Evolutionary conservation across 2,329 filamentous ascomycete species (phyloP).

Genomic region (Diatrype stigma): DNA sequence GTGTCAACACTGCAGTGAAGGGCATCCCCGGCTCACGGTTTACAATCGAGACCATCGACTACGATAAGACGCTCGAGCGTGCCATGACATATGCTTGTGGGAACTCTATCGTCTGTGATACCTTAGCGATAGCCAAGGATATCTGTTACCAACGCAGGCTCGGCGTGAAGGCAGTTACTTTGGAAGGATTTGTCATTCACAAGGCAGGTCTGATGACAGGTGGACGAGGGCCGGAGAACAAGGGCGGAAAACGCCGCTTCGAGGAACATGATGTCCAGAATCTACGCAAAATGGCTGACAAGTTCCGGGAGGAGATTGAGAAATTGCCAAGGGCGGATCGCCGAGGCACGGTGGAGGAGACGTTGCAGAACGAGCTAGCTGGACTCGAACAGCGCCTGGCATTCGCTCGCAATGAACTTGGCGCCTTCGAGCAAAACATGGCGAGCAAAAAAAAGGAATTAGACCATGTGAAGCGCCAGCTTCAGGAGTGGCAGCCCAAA

Average conservation of each 20-base stretch:
- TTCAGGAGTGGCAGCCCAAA: conserved; percentile 74
- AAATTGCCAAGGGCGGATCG: conserved; percentile 76
- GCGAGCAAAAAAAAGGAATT: conserved; percentile 80
- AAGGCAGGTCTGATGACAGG: conserved; percentile 97
- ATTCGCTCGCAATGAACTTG: conserved; percentile 70
- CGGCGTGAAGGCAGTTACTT: conserved; percentile 87
- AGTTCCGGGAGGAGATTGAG: conserved; percentile 71
- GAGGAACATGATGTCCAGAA: conserved; percentile 88
- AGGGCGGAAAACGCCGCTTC: conserved; percentile 74
- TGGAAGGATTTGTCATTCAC: conserved; percentile 95
- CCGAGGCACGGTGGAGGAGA: conserved; percentile 72
- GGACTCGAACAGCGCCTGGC: conserved; percentile 74
- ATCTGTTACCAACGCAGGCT: conserved; percentile 82
- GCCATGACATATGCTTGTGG: conserved; percentile 95
- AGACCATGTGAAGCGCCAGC: conserved; percentile 65
- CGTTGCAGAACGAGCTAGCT: conserved; percentile 71
- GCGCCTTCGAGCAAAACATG: conserved; percentile 76
- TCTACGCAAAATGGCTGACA: conserved; percentile 70
- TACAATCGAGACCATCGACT: conserved; percentile 94
- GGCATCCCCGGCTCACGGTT: conserved; percentile 80
- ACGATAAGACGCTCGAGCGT: conserved; percentile 80
- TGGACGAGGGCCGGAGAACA: conserved; percentile 74
- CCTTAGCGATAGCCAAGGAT: conserved; percentile 77
- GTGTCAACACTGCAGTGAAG: conserved; percentile 85
- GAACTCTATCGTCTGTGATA: conserved; percentile 91